Evolutionary conservation across 768 basidiomycete species (phyloP).

Genomic region (Mycena pura): DNA sequence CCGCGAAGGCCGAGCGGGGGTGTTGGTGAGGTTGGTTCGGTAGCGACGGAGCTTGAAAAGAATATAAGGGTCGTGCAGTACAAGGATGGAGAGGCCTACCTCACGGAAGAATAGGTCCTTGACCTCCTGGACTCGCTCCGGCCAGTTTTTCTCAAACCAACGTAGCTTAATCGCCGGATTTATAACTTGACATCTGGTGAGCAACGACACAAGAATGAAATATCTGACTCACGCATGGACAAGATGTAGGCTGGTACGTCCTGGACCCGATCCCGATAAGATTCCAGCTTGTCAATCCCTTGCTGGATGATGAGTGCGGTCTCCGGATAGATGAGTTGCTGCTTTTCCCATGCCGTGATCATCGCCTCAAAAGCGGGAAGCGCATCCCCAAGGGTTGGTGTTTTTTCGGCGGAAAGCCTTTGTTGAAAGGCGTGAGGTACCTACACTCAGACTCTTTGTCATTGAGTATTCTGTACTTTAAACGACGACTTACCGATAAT

Average conservation of each 20-base stretch:
- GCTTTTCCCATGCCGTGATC: constrained; percentile 21
- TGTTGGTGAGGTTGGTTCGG: not conserved
- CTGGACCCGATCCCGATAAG: constrained; percentile 18
- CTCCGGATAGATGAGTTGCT: constrained; percentile 12
- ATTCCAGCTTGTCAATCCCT: constrained; percentile 27
- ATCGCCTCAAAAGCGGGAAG: constrained; percentile 30
- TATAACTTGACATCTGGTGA: constrained; percentile 13
- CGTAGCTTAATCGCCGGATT: constrained; percentile 20
- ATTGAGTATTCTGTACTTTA: not conserved
- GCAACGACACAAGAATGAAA: not conserved
- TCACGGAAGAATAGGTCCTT: not conserved
- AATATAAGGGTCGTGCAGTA: not conserved
- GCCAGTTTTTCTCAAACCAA: not conserved
- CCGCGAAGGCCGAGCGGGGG: not conserved
- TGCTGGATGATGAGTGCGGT: constrained; percentile 20
- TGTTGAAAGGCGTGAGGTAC: constrained; percentile 36
- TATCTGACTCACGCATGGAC: constrained; percentile 24
- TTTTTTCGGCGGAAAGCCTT: constrained; percentile 28
- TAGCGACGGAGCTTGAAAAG: not conserved
- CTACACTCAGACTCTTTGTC: not conserved
- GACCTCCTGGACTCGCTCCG: not conserved
- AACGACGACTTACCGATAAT: constrained; percentile 29
- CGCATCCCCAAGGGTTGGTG: constrained; percentile 30
- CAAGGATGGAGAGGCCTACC: not conserved
- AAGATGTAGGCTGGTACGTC: constrained; percentile 21